Evolutionary conservation across 768 basidiomycete genomes (phyloP).

Genomic region (Hortiboletus campestris): DNA sequence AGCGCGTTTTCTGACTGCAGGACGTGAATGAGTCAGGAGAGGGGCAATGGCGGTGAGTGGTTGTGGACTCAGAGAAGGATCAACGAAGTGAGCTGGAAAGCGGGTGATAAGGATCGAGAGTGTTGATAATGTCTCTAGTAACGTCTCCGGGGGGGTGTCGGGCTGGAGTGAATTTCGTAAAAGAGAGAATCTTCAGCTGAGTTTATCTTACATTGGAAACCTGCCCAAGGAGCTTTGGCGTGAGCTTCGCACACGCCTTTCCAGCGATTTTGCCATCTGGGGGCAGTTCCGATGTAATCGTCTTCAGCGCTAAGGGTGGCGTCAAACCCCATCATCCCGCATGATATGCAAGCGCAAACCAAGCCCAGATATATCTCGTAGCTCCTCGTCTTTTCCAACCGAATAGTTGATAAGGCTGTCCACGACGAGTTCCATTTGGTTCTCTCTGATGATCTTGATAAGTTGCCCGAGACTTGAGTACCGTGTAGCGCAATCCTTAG

Average conservation of each 20-base stretch:
- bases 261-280: slow-evolving; percentile 75
- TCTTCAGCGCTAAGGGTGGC: slow-evolving; percentile 73
- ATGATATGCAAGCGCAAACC: slow-evolving; percentile 45
- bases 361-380: slow-evolving; percentile 90
- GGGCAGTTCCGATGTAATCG: slow-evolving; percentile 88
- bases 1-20: slow-evolving; percentile 90
- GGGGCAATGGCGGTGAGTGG: slow-evolving; percentile 69
- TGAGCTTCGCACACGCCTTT: slow-evolving; percentile 79
- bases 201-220: slow-evolving; percentile 60
- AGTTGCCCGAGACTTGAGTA: slow-evolving; percentile 74
- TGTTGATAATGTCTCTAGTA: slow-evolving; percentile 81
- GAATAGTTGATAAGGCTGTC: slow-evolving; percentile 88
- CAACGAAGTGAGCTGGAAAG: slow-evolving; percentile 68
- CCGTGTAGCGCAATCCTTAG: background rate
- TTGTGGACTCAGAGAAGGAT: slow-evolving; percentile 49
- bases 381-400: slow-evolving; percentile 83
- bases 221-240: slow-evolving; percentile 79
- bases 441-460: slow-evolving; percentile 83
- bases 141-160: slow-evolving; percentile 72
- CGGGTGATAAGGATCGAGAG: slow-evolving; percentile 86
- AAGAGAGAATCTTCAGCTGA: background rate
- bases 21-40: slow-evolving; percentile 69
- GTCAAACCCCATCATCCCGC: background rate
- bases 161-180: slow-evolving; percentile 38
- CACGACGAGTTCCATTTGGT: slow-evolving; percentile 81